Evolutionary conservation across 1,284 basidiomycete genomes (phyloP), one percentile per base, ranked within the genome.

Genomic region (Trichosporon asahii): DNA sequence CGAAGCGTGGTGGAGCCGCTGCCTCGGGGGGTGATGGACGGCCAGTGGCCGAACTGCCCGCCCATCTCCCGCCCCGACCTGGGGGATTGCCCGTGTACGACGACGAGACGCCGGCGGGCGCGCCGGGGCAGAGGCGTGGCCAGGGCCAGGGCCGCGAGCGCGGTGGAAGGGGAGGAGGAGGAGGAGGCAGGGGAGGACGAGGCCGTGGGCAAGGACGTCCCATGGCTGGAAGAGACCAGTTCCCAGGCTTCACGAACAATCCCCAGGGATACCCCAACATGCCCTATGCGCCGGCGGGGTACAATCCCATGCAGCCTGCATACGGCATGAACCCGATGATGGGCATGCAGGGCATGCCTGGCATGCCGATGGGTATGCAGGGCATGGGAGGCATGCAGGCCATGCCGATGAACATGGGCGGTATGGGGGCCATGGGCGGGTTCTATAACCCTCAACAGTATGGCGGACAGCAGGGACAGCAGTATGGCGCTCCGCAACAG

Each of bases 61-160:
- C 64, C 27, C 49, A 37, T 9, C 68, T 81, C 27, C 80, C 80
- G 9, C 31, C 70, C 0, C 65, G 78, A 44, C 80, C 78, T 11
- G 80, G 66, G 44, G 71, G 40, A 27, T 61, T 60, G 65, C 72
- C 64, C 61, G 70, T 9, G 68, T 75, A 69, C 72, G 77, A 66
- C 73, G 77, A 71, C 57, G 70, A 66, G 31, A 12, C 63, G 35
- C 35, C 64, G 8, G 5, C 37, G 25, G 37, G 46, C 11, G n/a
- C 60, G 12, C 29, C 31, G 35, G 55, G 68, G 11, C 40, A 27
- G 29, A 23, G 37, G 23, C 8, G 49, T 9, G 66, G 66, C 2
- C 35, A 37, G 14, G 35, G 63, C 2, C 35, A 37, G 14, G 35
- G 63, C 65, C 72, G 78, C 4, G 67, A 65, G 11, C 70, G 15